Base-by-base conservation (phyloP, 2,329 filamentous ascomycete genomes). In the Tolypocladium album region DNA sequence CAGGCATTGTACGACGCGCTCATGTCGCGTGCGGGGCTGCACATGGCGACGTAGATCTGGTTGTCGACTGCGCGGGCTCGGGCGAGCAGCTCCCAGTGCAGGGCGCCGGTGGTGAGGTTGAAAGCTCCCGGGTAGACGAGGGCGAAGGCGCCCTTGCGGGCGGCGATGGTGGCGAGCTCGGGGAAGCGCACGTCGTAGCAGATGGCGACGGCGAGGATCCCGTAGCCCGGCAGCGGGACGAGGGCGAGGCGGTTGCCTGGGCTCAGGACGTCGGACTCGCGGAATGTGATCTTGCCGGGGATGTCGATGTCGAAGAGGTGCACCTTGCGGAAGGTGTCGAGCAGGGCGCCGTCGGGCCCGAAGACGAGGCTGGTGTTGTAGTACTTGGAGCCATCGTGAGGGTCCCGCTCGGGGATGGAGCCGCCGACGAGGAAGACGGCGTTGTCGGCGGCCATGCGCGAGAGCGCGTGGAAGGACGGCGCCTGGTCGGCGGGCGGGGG, bases 261-360 rank as follows among this genome's bases (percentile, higher is more conserved):
- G 27, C 84, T 88, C 40, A 99, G 82, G 45, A 97, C 91, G 63
- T 97, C 92, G 58, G 88, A 92, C 76, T 99, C 94, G 64, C 84
- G 84, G 77, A 99, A 99, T 15, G 78, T 88, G 73, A 99, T 96
- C 77, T 92, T 92, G 63, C 92, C 93, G 0, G 94, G 94, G 64
- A 99, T 97, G 72, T 96, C 88, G 68, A 99, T 99, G 75, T 97
- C 94, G 74, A 99, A 99, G 52, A 99, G 82, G 75, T 99, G 94
- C 52, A 94, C 87, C 78, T 99, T 99, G 67, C 94, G 85, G 74
- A 97, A 92, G 2, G 87, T 90, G 7, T 86, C 90, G n/a, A 99
- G 80, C 56, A 97, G 79, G n/a, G 81, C 72, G 4, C 94, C 94
- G 12, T 81, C 76, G 0, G 92, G 92, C 0, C 81, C 84, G 74